Percentiles rank a stretch among this genome's conserved stretches.
phyloP scores from a whole-genome alignment of 371 early-diverging fungal species.

The Synchytrium microbalum region DNA sequence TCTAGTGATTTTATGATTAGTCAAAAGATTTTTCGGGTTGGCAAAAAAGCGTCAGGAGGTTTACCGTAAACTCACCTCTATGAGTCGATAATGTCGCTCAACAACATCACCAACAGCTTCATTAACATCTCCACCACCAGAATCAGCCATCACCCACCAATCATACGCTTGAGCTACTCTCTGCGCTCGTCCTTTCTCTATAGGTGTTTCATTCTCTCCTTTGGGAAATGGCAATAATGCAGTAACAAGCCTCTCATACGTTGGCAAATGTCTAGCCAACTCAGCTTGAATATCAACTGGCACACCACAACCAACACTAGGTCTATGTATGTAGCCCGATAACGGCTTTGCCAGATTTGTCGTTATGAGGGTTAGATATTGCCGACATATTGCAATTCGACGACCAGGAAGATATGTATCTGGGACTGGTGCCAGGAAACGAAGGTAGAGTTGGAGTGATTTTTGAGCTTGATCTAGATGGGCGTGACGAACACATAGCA shows the following conservation, averaged over 20 bases:
- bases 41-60: slow-evolving; percentile 4
- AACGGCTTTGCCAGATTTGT: background rate
- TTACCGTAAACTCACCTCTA: slow-evolving; percentile 16
- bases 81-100: slow-evolving; percentile 25
- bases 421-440: slow-evolving; percentile 1
- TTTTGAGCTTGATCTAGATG: background rate
- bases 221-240: slow-evolving; percentile 25
- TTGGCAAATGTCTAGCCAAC: slow-evolving; percentile 9
- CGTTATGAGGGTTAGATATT: background rate
- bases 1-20: slow-evolving; percentile 10
- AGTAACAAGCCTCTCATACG: slow-evolving; percentile 29
- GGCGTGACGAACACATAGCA: slow-evolving; percentile 1
- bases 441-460: background rate
- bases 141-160: slow-evolving; percentile 26
- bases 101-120: slow-evolving; percentile 16
- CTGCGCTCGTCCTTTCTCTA: slow-evolving; percentile 18
- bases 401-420: background rate
- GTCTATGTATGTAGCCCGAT: background rate
- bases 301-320: slow-evolving; percentile 3
- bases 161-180: slow-evolving; percentile 30
- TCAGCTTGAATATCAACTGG: slow-evolving; percentile 6
- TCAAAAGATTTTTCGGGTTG: background rate
- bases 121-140: slow-evolving; percentile 11
- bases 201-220: slow-evolving; percentile 22
- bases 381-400: background rate